Base-by-base conservation (phyloP, 2,329 filamentous ascomycete species). In the Alternaria gansuensis region DNA sequence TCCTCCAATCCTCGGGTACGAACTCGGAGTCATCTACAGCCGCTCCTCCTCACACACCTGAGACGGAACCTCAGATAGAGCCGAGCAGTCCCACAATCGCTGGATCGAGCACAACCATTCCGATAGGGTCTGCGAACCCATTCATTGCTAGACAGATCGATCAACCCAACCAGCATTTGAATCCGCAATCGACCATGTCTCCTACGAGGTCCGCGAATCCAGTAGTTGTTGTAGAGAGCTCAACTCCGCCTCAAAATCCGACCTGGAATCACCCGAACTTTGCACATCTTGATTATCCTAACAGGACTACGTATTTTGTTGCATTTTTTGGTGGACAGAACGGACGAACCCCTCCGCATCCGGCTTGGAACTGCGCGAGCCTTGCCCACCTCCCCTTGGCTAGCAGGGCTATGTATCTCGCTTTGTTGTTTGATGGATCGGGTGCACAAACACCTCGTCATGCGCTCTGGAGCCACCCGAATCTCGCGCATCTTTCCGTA, bases 111-210 rank as follows among this genome's bases (percentile, higher is more conserved):
- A 11, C 21, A 9, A 21, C 9, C 4, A 40, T 13, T 3, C 11
- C 10, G 9, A 24, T 2, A 11, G 13, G 23, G 2, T 3, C 13
- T 10, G 11, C 17, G 3, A 21, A 13, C 17, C 17, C 4, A 39
- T 5, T 9, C 8, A 10, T 23, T 23, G 0, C 17, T 5, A 9
- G n/a, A 39, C 7, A 39, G 8, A 17, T 6, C 2, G 17, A 23
- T 23, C 17, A 23, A 6, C 9, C 3, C 17, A 23, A 4, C 23
- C 37, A 39, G 10, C 37, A 17, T 5, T 7, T 2, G 17, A 23
- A 4, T 0, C 0, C 3, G 5, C n/a, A 10, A 37, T 10, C 1
- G n/a, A 37, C 0, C 36, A 9, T 17, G 4, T 2, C 3, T 0
- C 4, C 17, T 3, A 23, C 17, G 13, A 4, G 17, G 5, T 3